Conservation (phyloP, 2,329 filamentous ascomycete genomes). For the Dactylellina drechsleri region DNA sequence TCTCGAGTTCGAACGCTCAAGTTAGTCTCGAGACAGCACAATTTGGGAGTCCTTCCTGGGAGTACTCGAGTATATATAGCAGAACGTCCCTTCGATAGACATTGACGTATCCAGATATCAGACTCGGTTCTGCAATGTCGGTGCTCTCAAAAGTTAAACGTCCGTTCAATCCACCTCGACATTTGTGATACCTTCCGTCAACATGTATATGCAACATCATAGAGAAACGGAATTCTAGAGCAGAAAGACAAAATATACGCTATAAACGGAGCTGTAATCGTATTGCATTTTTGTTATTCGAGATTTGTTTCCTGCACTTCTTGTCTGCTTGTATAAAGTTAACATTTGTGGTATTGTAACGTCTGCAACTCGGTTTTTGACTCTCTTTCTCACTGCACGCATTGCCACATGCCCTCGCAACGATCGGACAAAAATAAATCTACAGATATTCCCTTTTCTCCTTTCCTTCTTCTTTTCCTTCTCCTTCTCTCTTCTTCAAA, state of each 20-base stretch:
- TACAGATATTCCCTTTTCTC: background rate
- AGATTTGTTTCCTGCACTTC: background rate
- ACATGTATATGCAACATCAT: background rate
- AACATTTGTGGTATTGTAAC: slow-evolving; percentile 23
- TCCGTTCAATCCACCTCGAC: background rate
- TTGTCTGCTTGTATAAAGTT: background rate
- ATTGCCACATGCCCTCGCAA: background rate
- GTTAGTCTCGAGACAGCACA: too few relatives aligned
- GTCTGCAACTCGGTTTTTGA: slow-evolving; percentile 5
- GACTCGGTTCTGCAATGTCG: too few relatives aligned
- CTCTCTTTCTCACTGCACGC: background rate
- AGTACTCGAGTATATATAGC: too few relatives aligned
- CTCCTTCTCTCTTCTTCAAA: too few relatives aligned
- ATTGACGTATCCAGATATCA: too few relatives aligned
- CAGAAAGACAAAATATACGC: too few relatives aligned
- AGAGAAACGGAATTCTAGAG: too few relatives aligned
- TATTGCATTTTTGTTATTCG: background rate
- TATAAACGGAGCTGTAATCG: background rate
- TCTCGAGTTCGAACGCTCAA: background rate
- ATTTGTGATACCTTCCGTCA: background rate
- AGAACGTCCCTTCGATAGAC: too few relatives aligned
- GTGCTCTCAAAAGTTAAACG: too few relatives aligned
- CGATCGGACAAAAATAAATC: background rate
- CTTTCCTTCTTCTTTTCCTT: background rate
- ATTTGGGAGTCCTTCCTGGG: too few relatives aligned